Base-by-base conservation (phyloP, 2,329 filamentous ascomycete species). In the Colletotrichum plurivorum region DNA sequence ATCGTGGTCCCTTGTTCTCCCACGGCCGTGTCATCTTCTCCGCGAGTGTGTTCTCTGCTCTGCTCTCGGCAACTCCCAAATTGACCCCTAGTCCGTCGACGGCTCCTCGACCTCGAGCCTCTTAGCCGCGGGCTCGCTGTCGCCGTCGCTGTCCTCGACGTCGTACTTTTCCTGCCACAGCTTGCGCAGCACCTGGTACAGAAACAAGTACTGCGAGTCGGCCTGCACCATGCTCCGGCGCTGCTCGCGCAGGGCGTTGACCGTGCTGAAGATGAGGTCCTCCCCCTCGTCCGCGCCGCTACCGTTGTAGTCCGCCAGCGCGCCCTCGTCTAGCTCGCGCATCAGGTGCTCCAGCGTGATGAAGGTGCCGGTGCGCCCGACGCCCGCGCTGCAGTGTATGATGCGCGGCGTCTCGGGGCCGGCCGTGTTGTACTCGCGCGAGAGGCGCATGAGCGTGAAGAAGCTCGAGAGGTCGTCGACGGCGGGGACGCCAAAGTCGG, bases 141-240 rank as follows among this genome's bases (percentile, higher is more conserved):
- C 73, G 31, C 71, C 74, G 13, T 77, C 74, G 45, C 81, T 77
- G 31, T 80, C 79, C 43, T 74, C 71, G 22, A 75, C 66, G 12
- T 84, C 83, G 75, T 92, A 90, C 75, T 86, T 90, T 41, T 93
- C 90, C 70, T 89, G 82, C 90, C 93, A 95, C 62, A 90, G 83
- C 77, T 94, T 92, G 59, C 90, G 88, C 75, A 98, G 80, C 1
- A 97, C 93, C 75, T 94, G 90, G 81, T 99, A 98, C 66, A 99
- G 88, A 78, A 98, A 98, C 45, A 89, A 81, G 75, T 93, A 96
- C 78, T 99, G 96, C 55, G 87, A 79, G 74, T 95, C 93, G 53
- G 93, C 92, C 81, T 98, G 96, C 5, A 99, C 96, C 96, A 99
- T 99, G 81, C 92, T 93, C 83, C 94, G 93, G 18, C 96, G 89